Evolutionary conservation across 148 eudicot species (phyloP).

Genomic region (Vaccinium myrtillus): DNA sequence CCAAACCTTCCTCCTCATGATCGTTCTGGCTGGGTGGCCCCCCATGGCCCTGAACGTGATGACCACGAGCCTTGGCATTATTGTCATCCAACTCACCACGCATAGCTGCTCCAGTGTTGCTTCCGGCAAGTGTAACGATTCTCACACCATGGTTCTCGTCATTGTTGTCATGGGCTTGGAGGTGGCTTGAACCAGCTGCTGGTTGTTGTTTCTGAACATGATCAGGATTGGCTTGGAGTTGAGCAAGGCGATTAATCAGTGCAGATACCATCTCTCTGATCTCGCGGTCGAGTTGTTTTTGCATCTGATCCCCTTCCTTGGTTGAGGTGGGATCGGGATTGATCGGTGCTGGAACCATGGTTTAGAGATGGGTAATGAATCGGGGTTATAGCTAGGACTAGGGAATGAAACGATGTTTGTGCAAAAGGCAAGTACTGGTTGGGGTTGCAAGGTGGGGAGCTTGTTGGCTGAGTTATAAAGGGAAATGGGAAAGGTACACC

Average conservation of each 20-base stretch:
- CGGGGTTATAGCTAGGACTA: neutral
- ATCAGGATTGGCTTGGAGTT: conserved; percentile 29
- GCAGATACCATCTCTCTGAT: conserved; percentile 52
- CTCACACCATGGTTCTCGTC: conserved; percentile 48
- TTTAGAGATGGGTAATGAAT: neutral
- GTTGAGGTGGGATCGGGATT: conserved; percentile 14
- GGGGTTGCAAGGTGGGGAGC: neutral
- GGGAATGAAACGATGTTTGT: neutral
- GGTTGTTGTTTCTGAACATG: conserved; percentile 31
- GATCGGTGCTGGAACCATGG: conserved; percentile 7
- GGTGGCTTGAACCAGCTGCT: conserved; percentile 25
- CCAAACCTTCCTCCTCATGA: conserved; percentile 31
- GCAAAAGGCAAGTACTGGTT: neutral
- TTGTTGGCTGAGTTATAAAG: conserved; percentile 8
- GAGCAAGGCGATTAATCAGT: conserved; percentile 44
- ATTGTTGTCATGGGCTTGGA: conserved; percentile 21
- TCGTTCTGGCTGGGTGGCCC: neutral
- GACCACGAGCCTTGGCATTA: neutral
- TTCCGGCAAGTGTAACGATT: conserved; percentile 70
- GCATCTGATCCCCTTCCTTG: conserved; percentile 24
- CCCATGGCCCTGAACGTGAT: neutral
- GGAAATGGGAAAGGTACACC: neutral
- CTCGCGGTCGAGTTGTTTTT: conserved; percentile 46
- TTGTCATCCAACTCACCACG: conserved; percentile 46
- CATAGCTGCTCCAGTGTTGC: conserved; percentile 75